Conservation (phyloP, 176 grass and related monocot genomes). For the Eragrostis nindensis region DNA sequence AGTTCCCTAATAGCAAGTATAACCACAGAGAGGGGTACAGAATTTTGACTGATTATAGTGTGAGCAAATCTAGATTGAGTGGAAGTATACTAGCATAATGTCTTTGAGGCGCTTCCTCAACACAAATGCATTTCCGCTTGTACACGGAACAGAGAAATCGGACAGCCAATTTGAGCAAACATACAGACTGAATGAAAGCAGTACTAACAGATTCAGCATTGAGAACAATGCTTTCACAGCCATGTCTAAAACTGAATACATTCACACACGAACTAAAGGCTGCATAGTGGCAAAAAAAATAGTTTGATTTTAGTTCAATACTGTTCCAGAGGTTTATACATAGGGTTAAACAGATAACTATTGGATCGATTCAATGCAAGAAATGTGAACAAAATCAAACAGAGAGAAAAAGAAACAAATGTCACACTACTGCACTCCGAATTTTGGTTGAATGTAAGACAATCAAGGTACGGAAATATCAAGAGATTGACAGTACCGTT, state of each 20-base stretch:
- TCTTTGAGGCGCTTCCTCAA: too few relatives aligned
- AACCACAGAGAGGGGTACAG: too few relatives aligned
- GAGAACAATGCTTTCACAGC: not conserved
- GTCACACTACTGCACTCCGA: not conserved
- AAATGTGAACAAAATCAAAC: not conserved
- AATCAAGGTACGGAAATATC: not conserved
- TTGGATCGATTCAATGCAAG: not conserved
- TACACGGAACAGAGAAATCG: not conserved
- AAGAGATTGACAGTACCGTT: constrained; percentile 54
- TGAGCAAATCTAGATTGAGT: too few relatives aligned
- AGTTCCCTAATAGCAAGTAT: too few relatives aligned
- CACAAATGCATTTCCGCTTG: not conserved
- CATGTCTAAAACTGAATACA: not conserved
- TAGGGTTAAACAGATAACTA: not conserved
- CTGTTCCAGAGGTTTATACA: not conserved
- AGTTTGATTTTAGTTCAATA: not conserved
- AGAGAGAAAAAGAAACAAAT: not conserved
- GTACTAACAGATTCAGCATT: not conserved
- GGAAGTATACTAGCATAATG: too few relatives aligned
- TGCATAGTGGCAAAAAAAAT: not conserved
- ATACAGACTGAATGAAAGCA: not conserved
- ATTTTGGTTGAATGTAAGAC: constrained; percentile 7
- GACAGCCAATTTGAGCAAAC: constrained; percentile 4
- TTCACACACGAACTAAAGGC: not conserved
- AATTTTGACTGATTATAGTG: too few relatives aligned